Evolutionary conservation across 2,329 filamentous ascomycete species (phyloP), one percentile per base, ranked within the genome.

Genomic region (Penicillium verrucosum): DNA sequence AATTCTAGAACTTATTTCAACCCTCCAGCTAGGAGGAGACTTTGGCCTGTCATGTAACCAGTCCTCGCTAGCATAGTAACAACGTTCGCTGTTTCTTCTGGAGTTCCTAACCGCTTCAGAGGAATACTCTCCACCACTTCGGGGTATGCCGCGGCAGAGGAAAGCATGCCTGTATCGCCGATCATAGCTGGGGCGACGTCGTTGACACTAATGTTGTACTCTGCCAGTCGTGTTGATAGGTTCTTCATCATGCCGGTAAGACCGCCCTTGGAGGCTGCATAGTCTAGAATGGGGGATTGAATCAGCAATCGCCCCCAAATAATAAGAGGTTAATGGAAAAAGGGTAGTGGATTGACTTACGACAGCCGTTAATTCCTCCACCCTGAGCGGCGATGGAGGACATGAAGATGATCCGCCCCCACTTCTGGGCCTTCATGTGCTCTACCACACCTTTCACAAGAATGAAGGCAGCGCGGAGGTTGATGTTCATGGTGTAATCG

Each of bases 181-280:
- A 88, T 87, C 84, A 88, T 87, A 3, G 85, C 85, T 0, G 85
- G 85, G 5, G 84, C 83, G 16, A 88, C 83, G 60, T 87, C 85
- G 57, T 88, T 88, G 57, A 87, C 83, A 12, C 84, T 85, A 61
- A 88, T 85, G 27, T 85, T 84, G 62, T 78, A 79, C 54, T 80
- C 77, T 1, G 83, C 85, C 25, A 87, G 77, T 46, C 83, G 82
- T 0, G 77, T 79, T 0, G 85, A 80, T 25, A 88, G 75, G 60
- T 87, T 88, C 67, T 81, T 83, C 82, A 87, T 86, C 81, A 88
- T 83, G 4, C 82, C 82, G 5, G 81, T 83, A 59, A 88, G 70
- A 2, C 85, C 85, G 7, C 81, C 84, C 69, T 87, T 86, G 27
- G 81, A 83, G 3, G 84, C 83, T 8, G 83, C 83, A 57, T 85